These are phyloP conservation scores for Panicum virgatum DNA, from an alignment of 202 grass and related monocot species.

Conservation along the genomic window DNA sequence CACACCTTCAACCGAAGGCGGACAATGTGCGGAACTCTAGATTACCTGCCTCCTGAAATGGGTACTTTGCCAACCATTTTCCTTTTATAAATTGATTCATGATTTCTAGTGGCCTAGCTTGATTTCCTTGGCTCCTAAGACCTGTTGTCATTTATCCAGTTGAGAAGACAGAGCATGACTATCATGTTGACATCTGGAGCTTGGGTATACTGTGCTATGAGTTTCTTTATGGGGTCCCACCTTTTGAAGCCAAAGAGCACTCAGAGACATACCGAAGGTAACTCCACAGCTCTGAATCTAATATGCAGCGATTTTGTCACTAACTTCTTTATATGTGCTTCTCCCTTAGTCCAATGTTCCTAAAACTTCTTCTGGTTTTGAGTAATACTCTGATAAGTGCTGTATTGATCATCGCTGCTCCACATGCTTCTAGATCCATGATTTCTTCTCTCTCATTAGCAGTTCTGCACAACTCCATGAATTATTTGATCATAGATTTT, in stretches of 20 bases:
- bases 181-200: slow-evolving; percentile 93
- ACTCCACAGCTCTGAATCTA: slow-evolving; percentile 2
- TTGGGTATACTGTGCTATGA: slow-evolving; percentile 94
- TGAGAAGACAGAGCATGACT: slow-evolving; percentile 88
- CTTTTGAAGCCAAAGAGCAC: slow-evolving; percentile 95
- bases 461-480: background rate
- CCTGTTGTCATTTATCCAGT: slow-evolving; percentile 58
- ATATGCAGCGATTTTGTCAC: slow-evolving; percentile 6
- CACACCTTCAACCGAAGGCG: slow-evolving; percentile 79
- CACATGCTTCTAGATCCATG: slow-evolving; percentile 10
- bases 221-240: slow-evolving; percentile 83
- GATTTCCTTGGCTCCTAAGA: slow-evolving; percentile 10
- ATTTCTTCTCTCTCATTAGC: background rate
- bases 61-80: slow-evolving; percentile 51
- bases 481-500: background rate
- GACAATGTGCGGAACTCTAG: slow-evolving; percentile 93
- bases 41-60: slow-evolving; percentile 98
- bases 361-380: background rate
- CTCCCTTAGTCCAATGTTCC: background rate
- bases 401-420: background rate
- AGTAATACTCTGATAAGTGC: background rate
- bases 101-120: background rate
- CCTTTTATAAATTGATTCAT: background rate
- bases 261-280: slow-evolving; percentile 94
- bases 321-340: background rate